phyloP scores from a whole-genome alignment of 345 rosid genomes.

The Schrenkiella parvula region DNA sequence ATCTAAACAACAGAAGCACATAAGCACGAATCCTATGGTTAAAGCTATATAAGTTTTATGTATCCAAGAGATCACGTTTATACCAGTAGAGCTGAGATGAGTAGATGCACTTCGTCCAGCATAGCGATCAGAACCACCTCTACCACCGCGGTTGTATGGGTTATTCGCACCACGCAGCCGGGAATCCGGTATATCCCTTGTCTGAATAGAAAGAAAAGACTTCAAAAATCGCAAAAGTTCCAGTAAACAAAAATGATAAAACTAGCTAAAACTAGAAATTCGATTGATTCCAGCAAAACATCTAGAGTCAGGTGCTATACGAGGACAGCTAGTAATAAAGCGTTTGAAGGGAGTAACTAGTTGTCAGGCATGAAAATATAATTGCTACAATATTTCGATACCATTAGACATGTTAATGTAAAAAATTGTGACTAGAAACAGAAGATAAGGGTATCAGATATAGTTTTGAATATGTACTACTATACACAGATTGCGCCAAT shows the following conservation, averaged over 20 bases:
- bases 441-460: neutral
- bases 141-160: slow-evolving; percentile 53
- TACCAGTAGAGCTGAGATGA: slow-evolving; percentile 55
- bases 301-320: neutral
- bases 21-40: slow-evolving; percentile 25
- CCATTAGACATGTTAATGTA: neutral
- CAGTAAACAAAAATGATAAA: neutral
- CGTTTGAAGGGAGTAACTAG: neutral
- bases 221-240: neutral
- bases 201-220: slow-evolving; percentile 43
- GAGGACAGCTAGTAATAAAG: neutral
- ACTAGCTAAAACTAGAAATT: neutral
- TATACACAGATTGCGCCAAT: neutral
- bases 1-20: slow-evolving; percentile 44
- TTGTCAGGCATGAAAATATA: neutral
- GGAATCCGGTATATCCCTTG: slow-evolving; percentile 56
- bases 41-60: neutral
- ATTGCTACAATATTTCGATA: neutral
- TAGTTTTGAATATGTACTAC: neutral
- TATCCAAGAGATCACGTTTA: slow-evolving; percentile 11
- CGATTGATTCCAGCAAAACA: neutral
- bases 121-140: slow-evolving; percentile 73
- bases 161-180: slow-evolving; percentile 61
- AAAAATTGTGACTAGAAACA: neutral
- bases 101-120: slow-evolving; percentile 53